Conservation (phyloP, 225 moss, liverwort and hornwort species). For the Physcomitrellopsis africana region DNA sequence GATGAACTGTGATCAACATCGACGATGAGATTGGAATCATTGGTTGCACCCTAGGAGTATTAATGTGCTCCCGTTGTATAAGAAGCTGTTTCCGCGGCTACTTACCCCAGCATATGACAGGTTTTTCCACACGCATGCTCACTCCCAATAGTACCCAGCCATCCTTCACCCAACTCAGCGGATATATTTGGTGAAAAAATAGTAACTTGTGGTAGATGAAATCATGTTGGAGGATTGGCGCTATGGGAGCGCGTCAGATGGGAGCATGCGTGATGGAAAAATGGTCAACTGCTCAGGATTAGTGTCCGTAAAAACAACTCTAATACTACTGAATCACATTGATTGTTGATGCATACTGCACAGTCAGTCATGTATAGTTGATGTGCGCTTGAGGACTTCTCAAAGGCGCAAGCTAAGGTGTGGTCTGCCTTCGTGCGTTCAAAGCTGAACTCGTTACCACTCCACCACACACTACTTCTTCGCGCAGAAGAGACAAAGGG, state of each 20-base stretch:
- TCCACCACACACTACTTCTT: no score
- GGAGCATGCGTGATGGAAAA: constrained; percentile 78
- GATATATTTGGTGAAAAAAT: constrained; percentile 1
- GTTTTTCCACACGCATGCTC: constrained; percentile 65
- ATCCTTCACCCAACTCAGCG: not conserved
- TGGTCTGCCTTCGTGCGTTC: no score
- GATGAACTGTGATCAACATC: no score
- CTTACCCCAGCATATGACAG: constrained; percentile 48
- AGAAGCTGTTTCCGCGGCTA: constrained; percentile 45
- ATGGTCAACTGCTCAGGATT: constrained; percentile 39
- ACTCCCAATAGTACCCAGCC: constrained; percentile 38
- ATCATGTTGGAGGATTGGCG: not conserved
- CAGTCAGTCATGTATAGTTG: not conserved
- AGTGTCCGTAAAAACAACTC: constrained; percentile 54
- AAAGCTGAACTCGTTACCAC: no score
- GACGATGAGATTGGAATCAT: no score
- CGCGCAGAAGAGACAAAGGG: no score
- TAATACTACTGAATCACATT: constrained; percentile 58
- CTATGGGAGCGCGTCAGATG: constrained; percentile 32
- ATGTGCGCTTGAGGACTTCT: not conserved
- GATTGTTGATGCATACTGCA: not conserved
- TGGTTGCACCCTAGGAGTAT: not conserved
- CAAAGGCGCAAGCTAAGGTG: no score
- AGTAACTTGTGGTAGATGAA: not conserved
- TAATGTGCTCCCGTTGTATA: constrained; percentile 49